Conservation (phyloP, 331 rosid genomes). For the Telfairia occidentalis region DNA sequence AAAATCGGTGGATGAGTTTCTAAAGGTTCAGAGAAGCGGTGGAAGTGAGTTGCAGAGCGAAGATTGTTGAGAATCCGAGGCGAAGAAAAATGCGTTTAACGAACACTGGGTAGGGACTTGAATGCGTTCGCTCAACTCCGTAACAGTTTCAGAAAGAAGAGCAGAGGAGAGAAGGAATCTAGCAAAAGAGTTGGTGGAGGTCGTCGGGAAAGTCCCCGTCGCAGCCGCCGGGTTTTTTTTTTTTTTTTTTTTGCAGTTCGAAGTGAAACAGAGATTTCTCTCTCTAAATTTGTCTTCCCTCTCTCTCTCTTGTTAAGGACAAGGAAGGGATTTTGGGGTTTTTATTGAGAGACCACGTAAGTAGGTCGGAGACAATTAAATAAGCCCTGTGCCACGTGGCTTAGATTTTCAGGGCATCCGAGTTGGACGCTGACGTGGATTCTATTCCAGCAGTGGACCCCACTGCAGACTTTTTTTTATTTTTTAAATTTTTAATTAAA, state of each 20-base stretch:
- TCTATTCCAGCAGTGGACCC: background rate
- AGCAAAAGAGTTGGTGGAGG: background rate
- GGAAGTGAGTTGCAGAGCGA: background rate
- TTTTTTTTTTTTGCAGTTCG: background rate
- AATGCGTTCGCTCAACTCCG: background rate
- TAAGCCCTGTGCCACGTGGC: constrained; percentile 33
- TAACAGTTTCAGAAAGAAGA: background rate
- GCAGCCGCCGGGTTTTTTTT: background rate
- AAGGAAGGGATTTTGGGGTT: constrained; percentile 19
- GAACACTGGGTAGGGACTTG: background rate
- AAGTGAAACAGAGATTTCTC: background rate
- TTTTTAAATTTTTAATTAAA: background rate
- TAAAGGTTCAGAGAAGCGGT: background rate
- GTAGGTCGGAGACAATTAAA: constrained; percentile 38
- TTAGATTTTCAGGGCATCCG: background rate
- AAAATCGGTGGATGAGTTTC: background rate
- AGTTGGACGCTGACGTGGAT: constrained; percentile 22
- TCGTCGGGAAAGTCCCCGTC: background rate
- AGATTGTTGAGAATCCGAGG: background rate
- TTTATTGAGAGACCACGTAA: constrained; percentile 27
- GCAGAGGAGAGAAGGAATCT: background rate
- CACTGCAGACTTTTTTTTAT: background rate
- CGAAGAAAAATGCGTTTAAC: background rate
- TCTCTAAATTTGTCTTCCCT: background rate
- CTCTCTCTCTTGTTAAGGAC: background rate